Evolutionary conservation across 768 basidiomycete species (phyloP).

Genomic region (Dictyophora rubrovolvata): DNA sequence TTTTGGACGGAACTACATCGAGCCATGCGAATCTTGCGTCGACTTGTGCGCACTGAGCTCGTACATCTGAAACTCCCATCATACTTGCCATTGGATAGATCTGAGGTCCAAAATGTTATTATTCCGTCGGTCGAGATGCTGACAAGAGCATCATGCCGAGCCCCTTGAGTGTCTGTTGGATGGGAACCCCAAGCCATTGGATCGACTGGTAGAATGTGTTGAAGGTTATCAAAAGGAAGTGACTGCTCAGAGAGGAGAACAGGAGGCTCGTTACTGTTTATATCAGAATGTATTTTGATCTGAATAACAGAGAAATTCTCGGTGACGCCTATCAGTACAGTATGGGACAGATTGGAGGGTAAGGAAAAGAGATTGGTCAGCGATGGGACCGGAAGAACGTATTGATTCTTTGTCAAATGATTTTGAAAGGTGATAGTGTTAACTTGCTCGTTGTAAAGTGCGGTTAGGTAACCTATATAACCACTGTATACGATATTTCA

Average conservation of each 20-base stretch:
- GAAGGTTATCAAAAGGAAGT: constrained; percentile 41
- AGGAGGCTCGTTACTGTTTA: constrained; percentile 28
- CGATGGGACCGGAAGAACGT: constrained; percentile 32
- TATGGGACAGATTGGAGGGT: constrained; percentile 40
- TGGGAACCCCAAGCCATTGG: constrained; percentile 71
- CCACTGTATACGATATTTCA: constrained; percentile 3
- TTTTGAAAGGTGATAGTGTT: constrained; percentile 3
- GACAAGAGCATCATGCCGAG: constrained; percentile 59
- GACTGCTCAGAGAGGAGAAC: constrained; percentile 32
- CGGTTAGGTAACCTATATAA: constrained; percentile 26
- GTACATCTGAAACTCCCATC: constrained; percentile 48
- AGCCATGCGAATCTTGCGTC: constrained; percentile 54
- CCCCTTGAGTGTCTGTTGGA: not conserved
- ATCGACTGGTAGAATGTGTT: constrained; percentile 64
- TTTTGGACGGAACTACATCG: constrained; percentile 88
- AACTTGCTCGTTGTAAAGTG: not conserved
- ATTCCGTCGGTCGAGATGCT: constrained; percentile 71
- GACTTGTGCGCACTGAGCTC: constrained; percentile 64
- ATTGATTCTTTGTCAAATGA: not conserved
- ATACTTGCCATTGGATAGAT: constrained; percentile 8
- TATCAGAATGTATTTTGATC: constrained; percentile 29
- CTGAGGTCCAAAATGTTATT: constrained; percentile 67
- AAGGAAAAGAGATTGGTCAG: constrained; percentile 57
- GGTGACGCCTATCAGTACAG: constrained; percentile 60
- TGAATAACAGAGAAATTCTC: constrained; percentile 49